These are phyloP conservation scores for Iris pallida DNA, from an alignment of 116 monocot species.

Conservation along the genomic window DNA sequence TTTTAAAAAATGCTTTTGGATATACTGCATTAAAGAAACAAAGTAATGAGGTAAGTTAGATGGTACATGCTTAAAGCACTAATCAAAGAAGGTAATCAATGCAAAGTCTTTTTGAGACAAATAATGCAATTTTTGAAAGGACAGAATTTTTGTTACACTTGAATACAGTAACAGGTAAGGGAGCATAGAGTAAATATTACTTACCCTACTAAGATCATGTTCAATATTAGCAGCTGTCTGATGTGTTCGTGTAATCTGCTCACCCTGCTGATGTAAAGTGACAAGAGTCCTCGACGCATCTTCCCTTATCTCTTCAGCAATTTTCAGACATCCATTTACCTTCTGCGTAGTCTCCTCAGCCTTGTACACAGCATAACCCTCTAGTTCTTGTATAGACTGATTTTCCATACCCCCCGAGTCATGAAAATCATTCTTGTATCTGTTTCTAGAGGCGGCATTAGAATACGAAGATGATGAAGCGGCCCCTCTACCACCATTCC, in stretches of 20 bases:
- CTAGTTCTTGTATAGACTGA: conserved; percentile 54
- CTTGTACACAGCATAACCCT: conserved; percentile 48
- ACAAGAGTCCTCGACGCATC: conserved; percentile 56
- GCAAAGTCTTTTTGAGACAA: too few species aligned
- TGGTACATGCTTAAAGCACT: too few species aligned
- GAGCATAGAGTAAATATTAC: conserved; percentile 11
- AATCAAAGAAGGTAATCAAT: too few species aligned
- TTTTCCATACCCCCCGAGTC: conserved; percentile 39
- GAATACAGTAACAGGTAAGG: neutral
- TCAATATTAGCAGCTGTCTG: conserved; percentile 41
- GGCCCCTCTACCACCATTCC: conserved; percentile 12
- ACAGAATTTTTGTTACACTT: too few species aligned
- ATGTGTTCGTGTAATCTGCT: conserved; percentile 63
- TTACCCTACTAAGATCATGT: conserved; percentile 61
- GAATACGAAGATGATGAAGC: conserved; percentile 16
- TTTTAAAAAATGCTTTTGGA: too few species aligned
- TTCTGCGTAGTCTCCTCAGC: conserved; percentile 51
- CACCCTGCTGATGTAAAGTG: conserved; percentile 66
- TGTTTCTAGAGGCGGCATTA: conserved; percentile 2
- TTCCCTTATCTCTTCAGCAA: conserved; percentile 68
- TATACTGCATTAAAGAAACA: too few species aligned
- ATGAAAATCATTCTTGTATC: conserved; percentile 41
- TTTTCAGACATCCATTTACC: conserved; percentile 49
- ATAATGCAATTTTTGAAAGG: too few species aligned
- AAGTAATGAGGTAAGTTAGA: too few species aligned